Base-by-base conservation (phyloP, 768 basidiomycete genomes). In the Russula griseocarnosa region DNA sequence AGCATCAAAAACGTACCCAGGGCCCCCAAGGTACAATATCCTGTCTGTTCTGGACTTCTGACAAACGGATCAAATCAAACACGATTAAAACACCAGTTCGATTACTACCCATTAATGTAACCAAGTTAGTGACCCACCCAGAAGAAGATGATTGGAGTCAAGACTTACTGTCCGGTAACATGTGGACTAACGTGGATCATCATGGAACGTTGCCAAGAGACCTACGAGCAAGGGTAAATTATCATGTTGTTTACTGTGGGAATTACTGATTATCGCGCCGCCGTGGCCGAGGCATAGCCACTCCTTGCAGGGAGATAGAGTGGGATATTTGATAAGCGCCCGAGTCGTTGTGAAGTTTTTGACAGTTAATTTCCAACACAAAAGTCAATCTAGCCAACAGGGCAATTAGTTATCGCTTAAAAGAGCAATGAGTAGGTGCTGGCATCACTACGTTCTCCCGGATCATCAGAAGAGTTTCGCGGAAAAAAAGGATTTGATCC, bases 401-500 rank as follows among this genome's bases (percentile, higher is more conserved):
- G 18, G 30, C 18, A 28, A 52, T 28, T 11, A 20, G 30, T 30
- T 20, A 28, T 32, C 18, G 52, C 32, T 18, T 3, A 22, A 38
- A 34, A 54, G 0, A 14, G 2, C 34, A 38, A 16, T 38, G 53
- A 38, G 4, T 18, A 14, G 26, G 16, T n/a, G 20, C 6, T 53
- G 32, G 32, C 5, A 53, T 53, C 32, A 53, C 32, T 53, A 53
- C 52, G 52, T 53, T 53, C 32, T n/a, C 30, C 36, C 26, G 52
- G 11, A 53, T 36, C 30, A 22, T 13, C 30, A 22, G 22, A 47
- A 47, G n/a, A 4, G 4, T 44, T 3, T 42, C 42, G 0, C 3
- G 44, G 44, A 20, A 47, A 47, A 20, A 22, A 46, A 22, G 4
- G 4, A 40, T 40, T 22, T n/a, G 2, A n/a, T n/a, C 42, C 18